These are phyloP conservation scores for Verticillium nubilum DNA, from an alignment of 2,329 filamentous ascomycete genomes.

Conservation along the genomic window DNA sequence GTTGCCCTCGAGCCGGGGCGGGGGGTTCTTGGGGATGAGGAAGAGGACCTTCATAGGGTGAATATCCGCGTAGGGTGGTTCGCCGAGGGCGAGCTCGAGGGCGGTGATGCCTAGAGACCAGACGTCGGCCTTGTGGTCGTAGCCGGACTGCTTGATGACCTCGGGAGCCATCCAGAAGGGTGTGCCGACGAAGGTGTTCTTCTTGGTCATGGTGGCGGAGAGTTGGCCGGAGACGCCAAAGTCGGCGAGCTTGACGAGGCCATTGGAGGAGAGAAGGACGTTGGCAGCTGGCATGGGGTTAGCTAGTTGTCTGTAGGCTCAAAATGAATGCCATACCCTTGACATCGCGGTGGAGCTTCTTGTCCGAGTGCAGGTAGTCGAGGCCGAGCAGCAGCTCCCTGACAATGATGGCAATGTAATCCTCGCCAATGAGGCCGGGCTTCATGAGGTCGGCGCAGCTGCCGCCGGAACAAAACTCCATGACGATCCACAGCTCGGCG, in stretches of 20 bases:
- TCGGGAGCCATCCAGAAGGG: conserved; percentile 99
- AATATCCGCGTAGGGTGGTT: conserved; percentile 92
- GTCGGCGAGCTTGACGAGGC: conserved; percentile 94
- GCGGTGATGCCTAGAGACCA: conserved; percentile 96
- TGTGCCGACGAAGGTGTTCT: conserved; percentile 97
- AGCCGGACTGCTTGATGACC: conserved; percentile 96
- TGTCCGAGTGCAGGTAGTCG: conserved; percentile 90
- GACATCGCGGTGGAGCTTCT: conserved; percentile 94
- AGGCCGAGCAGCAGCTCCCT: conserved; percentile 83
- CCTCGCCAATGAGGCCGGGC: conserved; percentile 83
- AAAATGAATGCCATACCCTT: conserved; percentile 73
- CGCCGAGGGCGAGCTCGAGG: conserved; percentile 83
- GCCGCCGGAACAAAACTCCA: conserved; percentile 97
- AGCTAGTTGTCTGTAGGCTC: background rate
- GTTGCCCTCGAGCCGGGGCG: conserved; percentile 73
- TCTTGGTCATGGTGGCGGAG: conserved; percentile 98
- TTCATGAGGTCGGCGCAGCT: conserved; percentile 96
- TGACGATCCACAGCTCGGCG: conserved; percentile 97
- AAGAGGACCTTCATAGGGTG: conserved; percentile 99
- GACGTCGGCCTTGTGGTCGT: conserved; percentile 96
- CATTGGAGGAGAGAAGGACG: conserved; percentile 79
- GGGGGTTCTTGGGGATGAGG: conserved; percentile 89
- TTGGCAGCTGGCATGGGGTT: conserved; percentile 66
- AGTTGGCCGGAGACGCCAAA: conserved; percentile 96
- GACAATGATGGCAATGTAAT: conserved; percentile 95